phyloP scores from a whole-genome alignment of 257 asterid genomes.

The Osmanthus fragrans region DNA sequence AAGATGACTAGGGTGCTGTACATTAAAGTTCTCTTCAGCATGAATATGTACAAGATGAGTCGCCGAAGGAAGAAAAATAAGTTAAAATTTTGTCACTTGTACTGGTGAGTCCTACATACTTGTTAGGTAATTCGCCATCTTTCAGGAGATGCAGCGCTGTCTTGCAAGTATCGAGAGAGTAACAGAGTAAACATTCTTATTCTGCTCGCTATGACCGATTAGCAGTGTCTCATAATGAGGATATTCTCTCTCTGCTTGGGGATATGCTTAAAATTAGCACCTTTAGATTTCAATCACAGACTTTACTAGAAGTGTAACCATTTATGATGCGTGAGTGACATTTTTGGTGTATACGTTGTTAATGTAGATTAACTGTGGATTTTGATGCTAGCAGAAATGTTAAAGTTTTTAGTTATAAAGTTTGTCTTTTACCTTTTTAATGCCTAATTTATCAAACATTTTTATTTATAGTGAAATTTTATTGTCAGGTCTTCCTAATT shows the following conservation, averaged over 20 bases:
- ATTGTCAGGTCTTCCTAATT: too few relatives aligned
- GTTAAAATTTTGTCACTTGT: neutral
- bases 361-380: neutral
- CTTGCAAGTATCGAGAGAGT: neutral
- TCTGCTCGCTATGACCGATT: neutral
- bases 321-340: neutral
- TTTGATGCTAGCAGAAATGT: neutral
- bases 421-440: too few relatives aligned
- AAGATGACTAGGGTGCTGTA: constrained; percentile 42
- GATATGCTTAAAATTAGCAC: neutral
- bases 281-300: neutral
- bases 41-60: neutral
- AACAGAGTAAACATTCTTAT: neutral
- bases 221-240: neutral
- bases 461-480: neutral
- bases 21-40: neutral
- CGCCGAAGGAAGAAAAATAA: neutral
- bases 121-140: neutral
- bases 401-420: neutral
- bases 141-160: neutral
- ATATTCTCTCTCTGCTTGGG: neutral
- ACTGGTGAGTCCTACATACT: neutral
- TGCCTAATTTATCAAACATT: neutral
- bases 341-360: neutral
- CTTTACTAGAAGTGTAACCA: too few relatives aligned